Evolutionary conservation across 2,329 filamentous ascomycete genomes (phyloP).

Genomic region (Chaetothyriales sp.): DNA sequence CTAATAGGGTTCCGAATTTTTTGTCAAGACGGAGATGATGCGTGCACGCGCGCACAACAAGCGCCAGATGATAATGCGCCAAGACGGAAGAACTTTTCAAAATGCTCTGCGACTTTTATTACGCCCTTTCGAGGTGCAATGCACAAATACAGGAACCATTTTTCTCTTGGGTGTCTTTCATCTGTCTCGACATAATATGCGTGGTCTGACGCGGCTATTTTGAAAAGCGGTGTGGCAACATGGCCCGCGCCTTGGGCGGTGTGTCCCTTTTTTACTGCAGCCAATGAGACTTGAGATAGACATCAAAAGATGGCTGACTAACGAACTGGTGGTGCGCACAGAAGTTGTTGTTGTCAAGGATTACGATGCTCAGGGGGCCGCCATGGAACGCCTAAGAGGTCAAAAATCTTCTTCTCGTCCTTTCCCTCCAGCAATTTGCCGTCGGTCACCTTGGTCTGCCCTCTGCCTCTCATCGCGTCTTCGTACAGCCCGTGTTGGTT

Average conservation of each 20-base stretch:
- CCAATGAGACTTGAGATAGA: slow-evolving; percentile 33
- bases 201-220: background rate
- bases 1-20: background rate
- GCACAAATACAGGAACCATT: too few species aligned
- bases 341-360: background rate
- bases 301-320: background rate
- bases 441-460: slow-evolving; percentile 48
- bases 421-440: slow-evolving; percentile 60
- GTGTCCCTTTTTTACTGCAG: slow-evolving; percentile 41
- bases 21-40: background rate
- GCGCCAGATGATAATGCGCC: background rate
- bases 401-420: slow-evolving; percentile 69
- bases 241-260: slow-evolving; percentile 37
- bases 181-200: background rate
- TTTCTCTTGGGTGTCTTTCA: too few species aligned
- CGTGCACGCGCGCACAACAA: background rate
- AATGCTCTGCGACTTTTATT: too few species aligned
- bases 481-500: slow-evolving; percentile 72
- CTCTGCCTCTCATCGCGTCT: slow-evolving; percentile 49
- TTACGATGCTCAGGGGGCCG: slow-evolving; percentile 51
- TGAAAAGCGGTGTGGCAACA: slow-evolving; percentile 18
- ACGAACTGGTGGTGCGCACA: background rate
- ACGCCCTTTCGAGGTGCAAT: too few species aligned
- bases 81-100: background rate
- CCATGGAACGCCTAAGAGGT: slow-evolving; percentile 69